phyloP scores from a whole-genome alignment of 2,329 filamentous ascomycete genomes.

The Lecanicillium sp. region DNA sequence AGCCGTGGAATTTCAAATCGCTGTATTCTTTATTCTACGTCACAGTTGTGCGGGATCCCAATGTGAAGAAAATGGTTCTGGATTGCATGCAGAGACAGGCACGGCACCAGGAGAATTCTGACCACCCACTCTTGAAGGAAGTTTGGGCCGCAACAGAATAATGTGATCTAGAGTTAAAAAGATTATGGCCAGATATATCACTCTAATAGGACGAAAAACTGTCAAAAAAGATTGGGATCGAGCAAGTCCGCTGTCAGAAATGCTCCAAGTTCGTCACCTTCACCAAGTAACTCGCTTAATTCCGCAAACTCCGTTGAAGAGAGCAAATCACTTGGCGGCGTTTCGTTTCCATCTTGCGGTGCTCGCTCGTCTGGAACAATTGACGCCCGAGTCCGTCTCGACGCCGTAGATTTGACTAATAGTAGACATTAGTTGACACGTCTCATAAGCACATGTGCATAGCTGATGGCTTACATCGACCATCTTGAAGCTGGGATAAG shows the following conservation, averaged over 20 bases:
- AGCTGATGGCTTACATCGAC: conserved; percentile 1
- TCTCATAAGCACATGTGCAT: not conserved
- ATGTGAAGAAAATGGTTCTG: conserved; percentile 6
- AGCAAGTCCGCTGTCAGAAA: not conserved
- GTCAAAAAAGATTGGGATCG: not conserved
- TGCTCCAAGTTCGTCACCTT: not conserved
- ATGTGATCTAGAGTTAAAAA: too few species aligned
- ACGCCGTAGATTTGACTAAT: too few species aligned
- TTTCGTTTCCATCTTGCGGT: not conserved
- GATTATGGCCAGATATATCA: too few species aligned
- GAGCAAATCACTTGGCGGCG: not conserved
- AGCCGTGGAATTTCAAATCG: conserved; percentile 2
- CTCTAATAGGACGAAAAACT: too few species aligned
- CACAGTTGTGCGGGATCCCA: conserved; percentile 4
- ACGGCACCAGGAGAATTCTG: conserved; percentile 5
- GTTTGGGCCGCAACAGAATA: not conserved
- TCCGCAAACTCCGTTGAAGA: not conserved
- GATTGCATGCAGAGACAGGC: conserved; percentile 7
- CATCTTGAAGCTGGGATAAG: conserved; percentile 4
- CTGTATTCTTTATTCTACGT: conserved; percentile 7
- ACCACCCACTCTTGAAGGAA: conserved; percentile 2
- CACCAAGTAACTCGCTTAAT: not conserved
- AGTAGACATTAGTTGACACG: too few species aligned
- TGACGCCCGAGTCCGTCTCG: too few species aligned
- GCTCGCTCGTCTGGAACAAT: too few species aligned